A percentile compares a stretch with the other conserved stretches of the same genome.
Evolutionary conservation across 257 asterid genomes (phyloP).

Genomic region (Solanum paucissectum): DNA sequence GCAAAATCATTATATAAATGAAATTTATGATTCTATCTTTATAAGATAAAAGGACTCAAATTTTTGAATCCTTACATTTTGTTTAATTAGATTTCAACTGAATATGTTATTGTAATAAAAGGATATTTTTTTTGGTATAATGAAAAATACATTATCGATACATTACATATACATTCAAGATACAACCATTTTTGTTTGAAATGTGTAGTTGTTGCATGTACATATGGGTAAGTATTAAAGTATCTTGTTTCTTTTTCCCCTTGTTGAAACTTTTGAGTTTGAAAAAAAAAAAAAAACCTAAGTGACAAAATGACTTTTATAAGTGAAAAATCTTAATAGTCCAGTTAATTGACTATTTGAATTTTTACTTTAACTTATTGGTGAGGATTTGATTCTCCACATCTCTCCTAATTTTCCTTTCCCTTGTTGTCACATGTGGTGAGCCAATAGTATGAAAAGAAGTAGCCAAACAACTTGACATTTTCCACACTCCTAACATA

Average conservation of each 20-base stretch:
- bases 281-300: neutral
- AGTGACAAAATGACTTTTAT: neutral
- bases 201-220: neutral
- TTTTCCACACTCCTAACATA: neutral
- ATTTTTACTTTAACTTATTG: neutral
- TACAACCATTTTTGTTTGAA: neutral
- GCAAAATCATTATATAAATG: neutral
- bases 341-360: fast-evolving
- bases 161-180: neutral
- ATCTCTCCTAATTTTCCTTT: neutral
- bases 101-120: neutral
- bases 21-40: neutral
- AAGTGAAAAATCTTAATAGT: neutral
- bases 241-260: neutral
- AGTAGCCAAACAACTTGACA: neutral
- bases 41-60: neutral
- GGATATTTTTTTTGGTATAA: neutral
- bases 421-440: neutral
- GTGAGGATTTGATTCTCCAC: neutral
- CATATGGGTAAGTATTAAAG: neutral
- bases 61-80: neutral
- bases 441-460: neutral
- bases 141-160: neutral
- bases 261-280: neutral
- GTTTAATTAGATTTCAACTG: neutral